Conservation (phyloP, 2,329 filamentous ascomycete species). For the Botrytis tulipae region DNA sequence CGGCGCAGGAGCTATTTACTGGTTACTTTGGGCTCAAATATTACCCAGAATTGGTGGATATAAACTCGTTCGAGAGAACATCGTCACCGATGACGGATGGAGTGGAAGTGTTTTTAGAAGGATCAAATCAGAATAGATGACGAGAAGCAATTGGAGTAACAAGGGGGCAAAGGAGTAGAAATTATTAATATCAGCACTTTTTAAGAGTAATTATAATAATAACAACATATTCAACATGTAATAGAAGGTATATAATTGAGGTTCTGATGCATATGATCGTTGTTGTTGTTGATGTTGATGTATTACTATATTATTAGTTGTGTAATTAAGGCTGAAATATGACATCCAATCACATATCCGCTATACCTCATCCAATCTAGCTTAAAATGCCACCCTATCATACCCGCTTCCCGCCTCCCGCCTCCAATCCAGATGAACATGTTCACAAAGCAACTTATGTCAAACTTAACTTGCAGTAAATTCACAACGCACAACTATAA, state of each 20-base stretch:
- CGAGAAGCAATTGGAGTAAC: too few species aligned
- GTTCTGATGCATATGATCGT: neutral
- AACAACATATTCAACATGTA: neutral
- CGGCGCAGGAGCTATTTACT: conserved; percentile 53
- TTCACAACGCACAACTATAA: conserved; percentile 15
- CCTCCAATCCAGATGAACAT: conserved; percentile 4
- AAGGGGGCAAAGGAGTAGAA: neutral
- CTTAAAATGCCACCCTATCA: neutral
- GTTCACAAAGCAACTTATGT: conserved; percentile 13
- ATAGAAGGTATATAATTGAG: neutral
- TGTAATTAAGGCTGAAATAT: neutral
- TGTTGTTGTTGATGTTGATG: neutral
- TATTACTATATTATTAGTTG: neutral
- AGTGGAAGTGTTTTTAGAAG: conserved; percentile 33
- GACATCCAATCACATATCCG: neutral
- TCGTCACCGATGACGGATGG: conserved; percentile 62
- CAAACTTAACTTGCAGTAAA: conserved; percentile 14
- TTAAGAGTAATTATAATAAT: neutral
- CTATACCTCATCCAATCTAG: conserved; percentile 9
- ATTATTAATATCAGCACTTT: neutral
- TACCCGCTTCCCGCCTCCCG: conserved; percentile 4
- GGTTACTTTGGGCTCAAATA: conserved; percentile 54
- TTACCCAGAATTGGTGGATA: conserved; percentile 54
- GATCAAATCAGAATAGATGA: conserved; percentile 7
- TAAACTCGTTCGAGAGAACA: conserved; percentile 53